A percentile compares a stretch with the other conserved stretches of the same genome.
Conservation (phyloP, 1,139 yeast genomes). For the Kodamaea derodonti region DNA sequence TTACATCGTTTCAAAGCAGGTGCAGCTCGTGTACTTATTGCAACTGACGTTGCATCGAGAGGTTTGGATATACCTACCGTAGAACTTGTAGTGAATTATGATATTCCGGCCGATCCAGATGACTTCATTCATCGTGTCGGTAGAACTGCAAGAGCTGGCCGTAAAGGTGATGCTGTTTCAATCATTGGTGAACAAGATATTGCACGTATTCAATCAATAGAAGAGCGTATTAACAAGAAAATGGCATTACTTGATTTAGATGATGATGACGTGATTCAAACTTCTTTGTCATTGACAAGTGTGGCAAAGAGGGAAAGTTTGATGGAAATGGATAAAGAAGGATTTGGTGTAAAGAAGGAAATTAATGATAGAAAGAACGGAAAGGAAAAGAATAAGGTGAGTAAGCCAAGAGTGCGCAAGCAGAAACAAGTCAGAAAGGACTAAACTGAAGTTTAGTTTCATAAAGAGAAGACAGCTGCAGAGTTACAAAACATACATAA, state of each 20-base stretch:
- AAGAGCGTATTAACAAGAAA: constrained; percentile 73
- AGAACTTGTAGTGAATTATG: constrained; percentile 83
- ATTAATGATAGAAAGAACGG: constrained; percentile 46
- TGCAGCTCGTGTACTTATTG: constrained; percentile 87
- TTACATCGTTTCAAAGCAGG: constrained; percentile 90
- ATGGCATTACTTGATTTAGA: constrained; percentile 70
- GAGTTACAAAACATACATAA: no score
- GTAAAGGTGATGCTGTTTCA: constrained; percentile 53
- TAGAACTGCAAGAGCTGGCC: constrained; percentile 99
- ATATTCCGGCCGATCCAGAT: constrained; percentile 94
- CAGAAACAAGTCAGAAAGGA: background rate
- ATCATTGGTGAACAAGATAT: constrained; percentile 86
- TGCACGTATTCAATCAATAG: constrained; percentile 76
- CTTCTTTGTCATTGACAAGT: constrained; percentile 64
- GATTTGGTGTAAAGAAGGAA: constrained; percentile 72
- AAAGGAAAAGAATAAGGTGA: constrained; percentile 7
- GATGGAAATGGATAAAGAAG: constrained; percentile 90
- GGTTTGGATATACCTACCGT: constrained; percentile 96
- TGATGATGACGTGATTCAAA: constrained; percentile 70
- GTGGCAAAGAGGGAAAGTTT: constrained; percentile 86
- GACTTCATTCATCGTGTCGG: constrained; percentile 98
- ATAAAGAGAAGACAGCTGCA: no score
- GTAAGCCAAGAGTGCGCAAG: constrained; percentile 1
- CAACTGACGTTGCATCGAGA: constrained; percentile 96
- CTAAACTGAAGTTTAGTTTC: background rate